Conservation (phyloP, 495 filamentous ascomycete genomes). For the Aspergillus sparsus region DNA sequence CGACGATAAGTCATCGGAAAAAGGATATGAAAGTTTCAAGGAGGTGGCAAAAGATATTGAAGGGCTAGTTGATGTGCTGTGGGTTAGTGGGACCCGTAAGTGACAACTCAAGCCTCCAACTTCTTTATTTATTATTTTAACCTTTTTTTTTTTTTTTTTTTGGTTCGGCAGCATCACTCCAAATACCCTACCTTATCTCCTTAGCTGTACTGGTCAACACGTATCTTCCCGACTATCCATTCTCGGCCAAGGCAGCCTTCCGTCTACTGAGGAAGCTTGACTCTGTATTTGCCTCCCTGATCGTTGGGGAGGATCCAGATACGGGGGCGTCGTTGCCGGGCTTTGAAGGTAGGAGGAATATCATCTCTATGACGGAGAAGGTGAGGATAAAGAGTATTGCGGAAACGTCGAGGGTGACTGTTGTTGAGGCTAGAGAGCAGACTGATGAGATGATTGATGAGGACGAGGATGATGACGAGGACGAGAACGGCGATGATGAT, state of each 20-base stretch:
- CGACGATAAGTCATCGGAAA: slow-evolving; percentile 46
- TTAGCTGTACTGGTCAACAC: slow-evolving; percentile 68
- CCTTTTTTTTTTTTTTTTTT: slow-evolving; percentile 1
- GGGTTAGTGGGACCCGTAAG: slow-evolving; percentile 82
- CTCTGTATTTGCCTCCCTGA: slow-evolving; percentile 68
- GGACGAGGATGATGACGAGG: slow-evolving; percentile 38
- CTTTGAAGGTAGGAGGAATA: slow-evolving; percentile 51
- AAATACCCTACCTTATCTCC: slow-evolving; percentile 78
- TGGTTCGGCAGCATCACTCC: slow-evolving; percentile 64
- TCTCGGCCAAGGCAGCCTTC: slow-evolving; percentile 66
- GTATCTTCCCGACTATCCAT: slow-evolving; percentile 66
- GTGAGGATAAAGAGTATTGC: slow-evolving; percentile 78
- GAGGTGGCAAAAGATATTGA: slow-evolving; percentile 73
- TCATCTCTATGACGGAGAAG: slow-evolving; percentile 68
- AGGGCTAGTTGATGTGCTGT: slow-evolving; percentile 70
- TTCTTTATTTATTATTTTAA: not conserved
- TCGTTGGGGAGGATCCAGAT: slow-evolving; percentile 65
- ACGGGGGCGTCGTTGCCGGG: slow-evolving; percentile 66
- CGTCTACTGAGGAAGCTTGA: slow-evolving; percentile 73
- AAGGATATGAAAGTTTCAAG: slow-evolving; percentile 67
- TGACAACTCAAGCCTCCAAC: slow-evolving; percentile 8
- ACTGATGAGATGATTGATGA: slow-evolving; percentile 43
- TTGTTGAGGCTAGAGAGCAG: slow-evolving; percentile 53
- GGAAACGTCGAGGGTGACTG: slow-evolving; percentile 64
- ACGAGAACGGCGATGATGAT: slow-evolving; percentile 31